Percentiles rank a stretch among this genome's conserved stretches.
These are phyloP conservation scores for Aeschynomene evenia DNA, from an alignment of 306 rosid species.

Conservation along the genomic window DNA sequence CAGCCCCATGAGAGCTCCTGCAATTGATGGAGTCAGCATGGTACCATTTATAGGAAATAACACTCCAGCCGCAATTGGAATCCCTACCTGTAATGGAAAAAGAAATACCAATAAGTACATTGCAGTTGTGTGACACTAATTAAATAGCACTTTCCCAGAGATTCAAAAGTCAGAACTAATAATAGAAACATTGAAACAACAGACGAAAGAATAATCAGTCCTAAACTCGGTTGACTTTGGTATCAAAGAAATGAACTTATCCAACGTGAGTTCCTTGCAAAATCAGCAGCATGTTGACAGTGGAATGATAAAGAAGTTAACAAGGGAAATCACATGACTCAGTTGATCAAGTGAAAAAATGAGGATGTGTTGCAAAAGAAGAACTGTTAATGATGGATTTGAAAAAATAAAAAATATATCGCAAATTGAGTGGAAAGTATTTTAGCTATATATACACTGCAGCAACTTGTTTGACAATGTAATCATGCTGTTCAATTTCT, in stretches of 20 bases:
- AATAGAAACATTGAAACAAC: slow-evolving; percentile 7
- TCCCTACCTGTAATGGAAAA: slow-evolving; percentile 69
- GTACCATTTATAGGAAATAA: slow-evolving; percentile 84
- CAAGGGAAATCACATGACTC: slow-evolving; percentile 2
- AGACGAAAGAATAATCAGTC: not conserved
- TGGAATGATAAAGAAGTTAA: not conserved
- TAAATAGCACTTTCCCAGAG: not conserved
- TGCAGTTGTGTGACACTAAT: not conserved
- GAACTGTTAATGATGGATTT: not conserved
- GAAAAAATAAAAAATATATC: not conserved
- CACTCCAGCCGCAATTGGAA: slow-evolving; percentile 95
- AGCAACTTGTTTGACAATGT: not conserved
- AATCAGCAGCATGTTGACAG: not conserved
- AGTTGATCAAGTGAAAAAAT: not conserved
- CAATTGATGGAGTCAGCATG: slow-evolving; percentile 89
- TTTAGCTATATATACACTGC: not conserved
- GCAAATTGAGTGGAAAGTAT: not conserved
- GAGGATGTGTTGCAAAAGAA: not conserved
- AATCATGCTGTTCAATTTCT: slow-evolving; percentile 20
- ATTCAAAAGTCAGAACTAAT: not conserved
- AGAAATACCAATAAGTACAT: slow-evolving; percentile 26
- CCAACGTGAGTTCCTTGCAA: not conserved
- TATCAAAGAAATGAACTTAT: not conserved
- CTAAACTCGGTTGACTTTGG: slow-evolving; percentile 7
- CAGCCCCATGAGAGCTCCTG: slow-evolving; percentile 95